Base-by-base conservation (phyloP, 2,329 filamentous ascomycete genomes). In the Colletotrichum tanaceti region DNA sequence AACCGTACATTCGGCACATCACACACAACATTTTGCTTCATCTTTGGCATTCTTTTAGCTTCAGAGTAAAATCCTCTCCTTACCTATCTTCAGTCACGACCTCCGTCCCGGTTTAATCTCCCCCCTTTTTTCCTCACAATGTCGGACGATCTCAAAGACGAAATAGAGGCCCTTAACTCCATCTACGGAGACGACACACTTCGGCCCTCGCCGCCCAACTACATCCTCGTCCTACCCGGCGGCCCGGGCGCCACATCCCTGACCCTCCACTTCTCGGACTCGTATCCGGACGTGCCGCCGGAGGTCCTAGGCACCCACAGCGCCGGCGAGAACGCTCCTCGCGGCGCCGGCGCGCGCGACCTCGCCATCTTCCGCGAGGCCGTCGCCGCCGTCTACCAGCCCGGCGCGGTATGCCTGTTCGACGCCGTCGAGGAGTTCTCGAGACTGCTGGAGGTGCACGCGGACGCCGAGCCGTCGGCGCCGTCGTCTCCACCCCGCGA, bases 371-470 rank as follows among this genome's bases (percentile, higher is more conserved):
- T 96, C 65, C 84, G 89, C 38, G 83, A 89, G 43, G 89, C 91
- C 0, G 80, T 98, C 39, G 84, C 82, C 1, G 82, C 84, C n/a
- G 86, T 92, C 5, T 97, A 90, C 77, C 84, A 86, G 60, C 86
- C 89, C 0, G 94, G 93, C 0, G 86, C 89, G 60, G 93, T 97
- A 24, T 98, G 94, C 75, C 82, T 99, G 3, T 99, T 94, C 74
- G 95, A 98, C 76, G 86, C 97, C n/a, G 86, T 98, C 44, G 94
- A 97, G 74, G 91, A 92, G 75, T 81, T 91, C 52, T 59, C 66
- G 32, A 68, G 71, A 58, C 70, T 66, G 20, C 74, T 70, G 9
- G 71, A 63, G 28, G 70, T 46, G 18, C 62, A 65, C 18, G 66
- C 69, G 6, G 62, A 60, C 1, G 72, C 62, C 2, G 68, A 69